Evolutionary conservation across 176 grass and related monocot species (phyloP), one percentile per base, ranked within the genome.

Genomic region (Ananas comosus): DNA sequence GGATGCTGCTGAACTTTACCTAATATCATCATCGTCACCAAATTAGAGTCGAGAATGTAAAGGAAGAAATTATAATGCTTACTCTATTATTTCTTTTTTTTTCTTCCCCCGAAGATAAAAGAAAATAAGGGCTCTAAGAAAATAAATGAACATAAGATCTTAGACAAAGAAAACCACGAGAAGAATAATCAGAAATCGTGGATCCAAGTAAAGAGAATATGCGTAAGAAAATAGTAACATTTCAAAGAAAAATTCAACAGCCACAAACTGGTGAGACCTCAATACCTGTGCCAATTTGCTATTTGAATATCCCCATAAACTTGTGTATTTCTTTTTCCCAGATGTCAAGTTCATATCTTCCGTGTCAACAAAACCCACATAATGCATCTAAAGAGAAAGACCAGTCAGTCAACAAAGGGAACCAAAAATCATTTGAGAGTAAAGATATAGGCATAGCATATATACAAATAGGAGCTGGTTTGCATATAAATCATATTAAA

Each of bases 1-100:
- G 90, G 72, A 97, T 92, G 86, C 94, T 97, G 76, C 86, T 88
- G 63, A 97, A 97, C 65, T 97, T 97, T 61, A 97, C 73, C 94
- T 97, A 74, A 71, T 6, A 59, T 18, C 24, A 25, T 33, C 47
- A 65, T 66, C 21, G 56, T 61, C 56, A 61, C 56, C 13, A 61
- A 42, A 42, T 42, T 42, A 42, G 33, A 42, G 33, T 42, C 33
- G 4, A 7, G 33, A 42, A 7, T 42, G 33, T 42, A 42, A 7
- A 7, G 4, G 33, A 42, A 42, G 33, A 42, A 7, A 42, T 42
- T 42, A 42, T 42, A 42, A 42, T 42, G 33, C 33, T 42, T 42
- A 4, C 33, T 42, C 33, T 7, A 7, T 42, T 33, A 33, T 33
- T 33, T 42, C 21, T 17, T 59, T n/a, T 10, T 61, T 16, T 61